These are phyloP conservation scores for Excoecaria cochinchinensis DNA, from an alignment of 345 rosid genomes.

Conservation along the genomic window DNA sequence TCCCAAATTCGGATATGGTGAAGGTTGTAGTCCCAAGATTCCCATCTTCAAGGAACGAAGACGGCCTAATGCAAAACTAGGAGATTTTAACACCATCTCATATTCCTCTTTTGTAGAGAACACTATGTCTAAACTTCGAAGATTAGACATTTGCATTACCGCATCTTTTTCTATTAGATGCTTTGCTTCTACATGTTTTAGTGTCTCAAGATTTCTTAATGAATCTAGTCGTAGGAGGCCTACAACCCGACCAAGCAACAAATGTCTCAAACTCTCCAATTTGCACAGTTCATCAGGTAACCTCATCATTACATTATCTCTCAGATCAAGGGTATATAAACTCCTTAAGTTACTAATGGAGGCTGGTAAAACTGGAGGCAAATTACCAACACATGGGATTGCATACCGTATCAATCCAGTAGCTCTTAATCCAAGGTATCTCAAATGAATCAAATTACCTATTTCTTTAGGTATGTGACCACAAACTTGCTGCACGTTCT, in stretches of 20 bases:
- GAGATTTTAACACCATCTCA: background rate
- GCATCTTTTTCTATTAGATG: background rate
- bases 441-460: background rate
- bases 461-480: background rate
- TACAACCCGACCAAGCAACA: background rate
- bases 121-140: background rate
- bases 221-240: background rate
- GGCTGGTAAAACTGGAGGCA: background rate
- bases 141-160: background rate
- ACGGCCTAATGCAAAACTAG: background rate
- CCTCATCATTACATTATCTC: accelerated
- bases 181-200: background rate
- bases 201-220: background rate
- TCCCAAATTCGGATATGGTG: background rate
- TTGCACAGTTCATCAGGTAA: constrained; percentile 1
- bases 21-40: too few relatives aligned
- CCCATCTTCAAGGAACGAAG: background rate
- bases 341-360: background rate
- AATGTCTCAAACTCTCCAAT: constrained; percentile 4
- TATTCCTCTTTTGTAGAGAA: background rate
- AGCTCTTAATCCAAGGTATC: constrained; percentile 1
- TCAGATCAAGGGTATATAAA: background rate
- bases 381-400: too few relatives aligned
- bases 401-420: too few relatives aligned
- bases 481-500: too few relatives aligned